These are phyloP conservation scores for Helotiales sp. DNA, from an alignment of 2,329 filamentous ascomycete species.

Conservation along the genomic window DNA sequence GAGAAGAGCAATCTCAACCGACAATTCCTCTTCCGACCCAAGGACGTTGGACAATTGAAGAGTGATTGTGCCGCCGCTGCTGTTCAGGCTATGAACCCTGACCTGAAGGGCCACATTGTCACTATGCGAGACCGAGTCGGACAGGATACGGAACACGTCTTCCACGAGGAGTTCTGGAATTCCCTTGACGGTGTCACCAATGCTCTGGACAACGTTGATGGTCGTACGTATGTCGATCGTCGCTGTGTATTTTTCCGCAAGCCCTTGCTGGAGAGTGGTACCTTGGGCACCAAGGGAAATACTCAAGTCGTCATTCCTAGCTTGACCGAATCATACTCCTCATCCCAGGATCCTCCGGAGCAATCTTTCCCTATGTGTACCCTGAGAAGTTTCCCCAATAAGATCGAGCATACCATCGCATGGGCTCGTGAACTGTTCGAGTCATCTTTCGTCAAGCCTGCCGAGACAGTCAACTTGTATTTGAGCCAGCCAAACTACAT, in stretches of 20 bases:
- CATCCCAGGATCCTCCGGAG: constrained; percentile 95
- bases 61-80: constrained; percentile 90
- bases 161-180: constrained; percentile 93
- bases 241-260: constrained; percentile 99
- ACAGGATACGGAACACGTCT: constrained; percentile 88
- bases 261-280: constrained; percentile 93
- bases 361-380: constrained; percentile 99
- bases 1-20: constrained; percentile 99
- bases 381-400: constrained; percentile 94
- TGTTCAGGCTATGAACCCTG: constrained; percentile 95
- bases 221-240: constrained; percentile 92
- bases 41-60: constrained; percentile 95
- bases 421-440: constrained; percentile 98
- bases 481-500: constrained; percentile 91
- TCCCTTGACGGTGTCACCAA: constrained; percentile 91
- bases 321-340: constrained; percentile 95
- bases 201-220: constrained; percentile 95
- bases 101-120: constrained; percentile 83
- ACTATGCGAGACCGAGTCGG: constrained; percentile 89
- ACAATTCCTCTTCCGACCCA: constrained; percentile 92
- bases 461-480: constrained; percentile 93
- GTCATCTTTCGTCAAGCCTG: constrained; percentile 88
- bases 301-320: constrained; percentile 92
- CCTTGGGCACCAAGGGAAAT: constrained; percentile 98
- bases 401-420: constrained; percentile 97